phyloP scores from a whole-genome alignment of 2,329 filamentous ascomycete genomes.

The Ascochyta koolunga region DNA sequence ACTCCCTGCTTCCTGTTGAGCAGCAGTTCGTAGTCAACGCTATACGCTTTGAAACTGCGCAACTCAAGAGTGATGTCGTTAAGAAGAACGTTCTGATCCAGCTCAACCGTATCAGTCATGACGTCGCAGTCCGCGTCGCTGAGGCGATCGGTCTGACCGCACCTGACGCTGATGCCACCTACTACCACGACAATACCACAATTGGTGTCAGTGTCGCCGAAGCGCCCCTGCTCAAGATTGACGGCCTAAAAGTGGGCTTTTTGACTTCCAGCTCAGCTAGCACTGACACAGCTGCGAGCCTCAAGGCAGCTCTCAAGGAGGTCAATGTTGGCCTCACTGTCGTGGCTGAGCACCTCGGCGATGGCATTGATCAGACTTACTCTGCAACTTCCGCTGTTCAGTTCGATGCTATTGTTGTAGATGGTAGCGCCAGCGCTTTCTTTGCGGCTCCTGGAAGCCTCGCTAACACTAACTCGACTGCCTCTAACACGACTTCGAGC shows the following conservation, averaged over 20 bases:
- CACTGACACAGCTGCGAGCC: slow-evolving; percentile 55
- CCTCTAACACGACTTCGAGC: slow-evolving; percentile 26
- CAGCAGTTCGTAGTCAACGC: slow-evolving; percentile 76
- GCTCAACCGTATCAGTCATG: slow-evolving; percentile 71
- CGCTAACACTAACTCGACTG: slow-evolving; percentile 33
- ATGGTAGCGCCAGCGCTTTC: slow-evolving; percentile 62
- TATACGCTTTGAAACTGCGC: slow-evolving; percentile 72
- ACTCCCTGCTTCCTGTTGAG: slow-evolving; percentile 69
- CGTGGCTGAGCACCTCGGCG: slow-evolving; percentile 63
- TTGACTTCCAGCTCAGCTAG: slow-evolving; percentile 58
- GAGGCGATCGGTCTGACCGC: slow-evolving; percentile 64
- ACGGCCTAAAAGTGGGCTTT: slow-evolving; percentile 68
- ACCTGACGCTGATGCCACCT: slow-evolving; percentile 65
- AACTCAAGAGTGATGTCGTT: slow-evolving; percentile 63
- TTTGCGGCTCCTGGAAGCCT: slow-evolving; percentile 51
- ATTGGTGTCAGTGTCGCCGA: slow-evolving; percentile 65
- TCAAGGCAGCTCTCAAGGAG: slow-evolving; percentile 58
- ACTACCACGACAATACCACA: slow-evolving; percentile 73
- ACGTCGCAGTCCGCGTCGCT: slow-evolving; percentile 70
- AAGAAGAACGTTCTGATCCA: slow-evolving; percentile 71
- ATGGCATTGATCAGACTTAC: slow-evolving; percentile 68
- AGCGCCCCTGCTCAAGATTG: slow-evolving; percentile 63
- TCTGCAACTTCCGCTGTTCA: slow-evolving; percentile 65
- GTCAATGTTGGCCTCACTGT: slow-evolving; percentile 64
- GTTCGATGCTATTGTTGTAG: slow-evolving; percentile 69